Percentiles rank a stretch among this genome's conserved stretches.
Evolutionary conservation across 495 filamentous ascomycete genomes (phyloP).

Genomic region (Penicillium subrubescens): DNA sequence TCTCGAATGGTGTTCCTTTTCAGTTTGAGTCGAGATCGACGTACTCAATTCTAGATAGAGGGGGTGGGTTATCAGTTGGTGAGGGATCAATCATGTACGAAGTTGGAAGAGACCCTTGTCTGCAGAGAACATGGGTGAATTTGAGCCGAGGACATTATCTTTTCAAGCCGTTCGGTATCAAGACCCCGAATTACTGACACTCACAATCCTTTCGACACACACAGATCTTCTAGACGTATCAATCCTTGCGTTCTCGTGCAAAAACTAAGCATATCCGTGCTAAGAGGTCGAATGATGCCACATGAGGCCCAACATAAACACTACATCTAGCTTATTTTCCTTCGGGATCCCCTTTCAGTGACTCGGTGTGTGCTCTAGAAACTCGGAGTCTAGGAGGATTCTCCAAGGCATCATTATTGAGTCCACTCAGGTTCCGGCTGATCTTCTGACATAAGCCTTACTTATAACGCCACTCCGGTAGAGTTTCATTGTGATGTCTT

Average conservation of each 20-base stretch:
- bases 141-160: neutral
- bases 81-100: neutral
- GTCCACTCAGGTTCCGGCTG: neutral
- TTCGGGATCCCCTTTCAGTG: neutral
- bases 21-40: neutral
- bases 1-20: neutral
- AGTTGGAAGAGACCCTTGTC: neutral
- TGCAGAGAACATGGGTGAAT: neutral
- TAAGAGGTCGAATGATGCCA: neutral
- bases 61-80: neutral
- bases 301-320: too few species aligned
- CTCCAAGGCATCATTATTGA: too few species aligned
- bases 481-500: neutral
- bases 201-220: neutral
- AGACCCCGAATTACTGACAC: neutral
- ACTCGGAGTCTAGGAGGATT: neutral
- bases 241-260: neutral
- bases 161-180: neutral
- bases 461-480: neutral
- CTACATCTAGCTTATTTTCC: too few species aligned
- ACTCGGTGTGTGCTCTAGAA: neutral
- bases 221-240: neutral
- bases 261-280: neutral
- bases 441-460: neutral
- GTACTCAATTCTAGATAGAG: neutral